These are phyloP conservation scores for Pythium aquatile DNA, from an alignment of 352 stramenopile genomes.

Conservation along the genomic window DNA sequence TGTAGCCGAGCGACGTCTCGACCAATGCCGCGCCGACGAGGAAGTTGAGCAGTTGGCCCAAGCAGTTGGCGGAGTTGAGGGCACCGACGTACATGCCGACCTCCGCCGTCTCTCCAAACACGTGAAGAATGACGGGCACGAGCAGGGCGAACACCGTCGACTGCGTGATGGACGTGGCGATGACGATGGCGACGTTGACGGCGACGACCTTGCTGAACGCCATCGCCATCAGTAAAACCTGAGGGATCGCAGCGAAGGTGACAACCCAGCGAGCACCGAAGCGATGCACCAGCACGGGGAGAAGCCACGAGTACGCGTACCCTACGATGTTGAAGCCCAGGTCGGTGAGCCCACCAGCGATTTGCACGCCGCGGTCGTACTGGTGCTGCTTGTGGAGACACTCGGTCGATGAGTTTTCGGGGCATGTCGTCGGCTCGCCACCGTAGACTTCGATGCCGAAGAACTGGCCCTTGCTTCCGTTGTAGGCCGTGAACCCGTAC, in stretches of 20 bases:
- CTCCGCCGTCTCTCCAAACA: conserved; percentile 48
- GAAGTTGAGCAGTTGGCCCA: conserved; percentile 77
- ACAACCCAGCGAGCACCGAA: conserved; percentile 42
- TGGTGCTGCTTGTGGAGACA: conserved; percentile 27
- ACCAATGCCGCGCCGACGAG: conserved; percentile 52
- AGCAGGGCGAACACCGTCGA: conserved; percentile 64
- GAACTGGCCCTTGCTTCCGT: conserved; percentile 67
- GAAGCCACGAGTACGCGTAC: conserved; percentile 40
- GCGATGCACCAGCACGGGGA: conserved; percentile 42
- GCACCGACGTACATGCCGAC: conserved; percentile 74
- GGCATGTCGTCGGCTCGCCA: conserved; percentile 26
- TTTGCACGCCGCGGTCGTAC: conserved; percentile 50
- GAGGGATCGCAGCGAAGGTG: conserved; percentile 34
- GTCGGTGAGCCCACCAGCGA: conserved; percentile 45
- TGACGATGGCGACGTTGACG: conserved; percentile 41
- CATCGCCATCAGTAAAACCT: conserved; percentile 53
- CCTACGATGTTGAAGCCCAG: conserved; percentile 40
- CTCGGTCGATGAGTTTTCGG: not conserved
- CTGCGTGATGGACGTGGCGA: conserved; percentile 49
- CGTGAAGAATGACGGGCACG: conserved; percentile 66
- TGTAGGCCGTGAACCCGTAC: conserved; percentile 67
- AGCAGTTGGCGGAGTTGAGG: conserved; percentile 72
- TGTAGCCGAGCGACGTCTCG: conserved; percentile 60
- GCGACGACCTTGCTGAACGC: conserved; percentile 39
- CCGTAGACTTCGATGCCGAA: conserved; percentile 45